Percentiles rank a stretch among this genome's conserved stretches.
Evolutionary conservation across 768 basidiomycete genomes (phyloP).

Genomic region (Cyclocybe aegerita): DNA sequence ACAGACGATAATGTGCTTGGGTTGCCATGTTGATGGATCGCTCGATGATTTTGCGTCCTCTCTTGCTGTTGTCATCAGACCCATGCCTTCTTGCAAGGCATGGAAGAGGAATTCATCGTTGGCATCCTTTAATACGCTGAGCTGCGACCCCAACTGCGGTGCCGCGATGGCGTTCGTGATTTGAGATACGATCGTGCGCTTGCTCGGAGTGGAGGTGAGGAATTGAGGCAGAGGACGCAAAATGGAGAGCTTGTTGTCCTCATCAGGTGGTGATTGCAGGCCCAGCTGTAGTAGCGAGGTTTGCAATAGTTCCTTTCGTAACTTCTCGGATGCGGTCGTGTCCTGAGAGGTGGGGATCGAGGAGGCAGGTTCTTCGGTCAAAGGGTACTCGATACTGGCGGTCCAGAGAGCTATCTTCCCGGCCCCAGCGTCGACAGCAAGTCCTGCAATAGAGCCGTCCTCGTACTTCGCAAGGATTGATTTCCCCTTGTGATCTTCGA

Average conservation of each 20-base stretch:
- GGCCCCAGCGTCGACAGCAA: constrained; percentile 32
- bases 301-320: constrained; percentile 23
- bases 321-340: constrained; percentile 14
- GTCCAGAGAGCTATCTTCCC: constrained; percentile 60
- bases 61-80: constrained; percentile 29
- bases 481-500: constrained; percentile 22
- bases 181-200: constrained; percentile 36
- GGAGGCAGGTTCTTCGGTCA: constrained; percentile 34
- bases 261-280: constrained; percentile 40
- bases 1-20: constrained; percentile 56
- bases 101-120: constrained; percentile 75
- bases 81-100: constrained; percentile 28
- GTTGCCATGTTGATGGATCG: constrained; percentile 38
- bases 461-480: constrained; percentile 28
- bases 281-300: constrained; percentile 33
- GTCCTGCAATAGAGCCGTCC: constrained; percentile 28
- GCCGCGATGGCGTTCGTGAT: constrained; percentile 37
- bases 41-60: constrained; percentile 14
- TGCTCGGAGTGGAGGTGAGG: constrained; percentile 45
- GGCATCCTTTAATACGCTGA: constrained; percentile 52
- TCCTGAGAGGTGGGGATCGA: constrained; percentile 22
- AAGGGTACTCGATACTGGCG: constrained; percentile 57
- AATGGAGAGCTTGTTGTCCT: constrained; percentile 25
- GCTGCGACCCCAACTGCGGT: constrained; percentile 26
- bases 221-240: constrained; percentile 58